phyloP scores from a whole-genome alignment of 148 eudicot species.

The Camellia lanceoleosa region DNA sequence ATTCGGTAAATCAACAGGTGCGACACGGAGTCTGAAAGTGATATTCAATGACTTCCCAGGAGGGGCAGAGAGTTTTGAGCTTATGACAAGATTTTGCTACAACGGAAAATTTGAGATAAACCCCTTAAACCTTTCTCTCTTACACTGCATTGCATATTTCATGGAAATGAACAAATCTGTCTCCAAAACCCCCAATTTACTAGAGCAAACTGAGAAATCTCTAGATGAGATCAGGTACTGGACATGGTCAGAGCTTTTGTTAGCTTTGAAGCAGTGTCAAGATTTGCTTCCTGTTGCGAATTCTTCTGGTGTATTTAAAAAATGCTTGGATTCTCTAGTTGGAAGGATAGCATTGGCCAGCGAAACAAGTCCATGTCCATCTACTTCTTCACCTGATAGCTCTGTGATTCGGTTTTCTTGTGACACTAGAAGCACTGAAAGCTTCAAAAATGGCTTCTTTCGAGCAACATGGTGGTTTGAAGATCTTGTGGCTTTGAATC shows the following conservation, averaged over 20 bases:
- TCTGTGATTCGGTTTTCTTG: slow-evolving; percentile 7
- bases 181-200: slow-evolving; percentile 35
- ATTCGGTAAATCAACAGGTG: slow-evolving; percentile 34
- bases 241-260: slow-evolving; percentile 72
- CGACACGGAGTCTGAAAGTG: slow-evolving; percentile 36
- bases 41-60: slow-evolving; percentile 81
- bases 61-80: slow-evolving; percentile 62
- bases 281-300: slow-evolving; percentile 19
- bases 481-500: slow-evolving; percentile 44
- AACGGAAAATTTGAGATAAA: slow-evolving; percentile 46
- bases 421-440: slow-evolving; percentile 66
- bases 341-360: slow-evolving; percentile 42
- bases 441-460: slow-evolving; percentile 42
- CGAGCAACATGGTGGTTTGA: slow-evolving; percentile 76
- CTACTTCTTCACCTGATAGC: slow-evolving; percentile 65
- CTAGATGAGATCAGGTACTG: slow-evolving; percentile 49
- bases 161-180: slow-evolving; percentile 64
- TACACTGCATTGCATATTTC: slow-evolving; percentile 39
- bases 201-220: slow-evolving; percentile 47
- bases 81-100: slow-evolving; percentile 70
- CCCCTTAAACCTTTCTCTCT: slow-evolving; percentile 33
- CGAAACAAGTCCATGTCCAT: slow-evolving; percentile 62
- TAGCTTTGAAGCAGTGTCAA: slow-evolving; percentile 52
- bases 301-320: slow-evolving; percentile 35
- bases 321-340: slow-evolving; percentile 52